Percentiles rank a stretch among this genome's conserved stretches.
Conservation (phyloP, 2,329 filamentous ascomycete genomes). For the Verticillium albo-atrum region DNA sequence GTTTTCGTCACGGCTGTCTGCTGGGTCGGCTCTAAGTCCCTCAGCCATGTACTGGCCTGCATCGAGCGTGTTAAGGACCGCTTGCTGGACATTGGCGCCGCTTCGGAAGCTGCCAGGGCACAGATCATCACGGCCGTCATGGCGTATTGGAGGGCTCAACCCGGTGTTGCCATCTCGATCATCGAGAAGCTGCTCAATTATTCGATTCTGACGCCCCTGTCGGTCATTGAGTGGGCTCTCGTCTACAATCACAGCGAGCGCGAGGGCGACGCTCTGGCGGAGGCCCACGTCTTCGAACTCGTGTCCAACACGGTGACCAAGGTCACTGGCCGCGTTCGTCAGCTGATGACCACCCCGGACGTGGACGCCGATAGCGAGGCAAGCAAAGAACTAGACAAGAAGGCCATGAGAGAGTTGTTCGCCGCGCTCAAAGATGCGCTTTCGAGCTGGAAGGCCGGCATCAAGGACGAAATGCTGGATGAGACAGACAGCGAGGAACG, state of each 20-base stretch:
- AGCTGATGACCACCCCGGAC: slow-evolving; percentile 63
- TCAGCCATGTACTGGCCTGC: slow-evolving; percentile 91
- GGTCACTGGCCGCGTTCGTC: slow-evolving; percentile 79
- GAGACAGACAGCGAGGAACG: slow-evolving; percentile 53
- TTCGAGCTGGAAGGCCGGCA: slow-evolving; percentile 65
- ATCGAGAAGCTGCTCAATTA: slow-evolving; percentile 97
- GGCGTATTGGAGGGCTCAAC: slow-evolving; percentile 89
- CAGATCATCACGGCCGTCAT: slow-evolving; percentile 92
- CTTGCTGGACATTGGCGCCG: slow-evolving; percentile 71
- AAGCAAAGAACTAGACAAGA: slow-evolving; percentile 63
- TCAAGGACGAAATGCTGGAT: slow-evolving; percentile 73
- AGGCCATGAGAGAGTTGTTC: slow-evolving; percentile 76
- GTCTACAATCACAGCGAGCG: slow-evolving; percentile 44
- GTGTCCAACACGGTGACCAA: slow-evolving; percentile 85
- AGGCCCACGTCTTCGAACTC: slow-evolving; percentile 82
- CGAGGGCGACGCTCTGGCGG: slow-evolving; percentile 64
- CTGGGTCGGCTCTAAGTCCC: slow-evolving; percentile 88
- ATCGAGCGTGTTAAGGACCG: slow-evolving; percentile 93
- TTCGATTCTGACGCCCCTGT: slow-evolving; percentile 80
- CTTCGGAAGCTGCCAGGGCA: slow-evolving; percentile 69
- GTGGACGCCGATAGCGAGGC: slow-evolving; percentile 53
- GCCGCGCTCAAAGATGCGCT: slow-evolving; percentile 74
- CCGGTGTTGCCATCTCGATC: slow-evolving; percentile 86
- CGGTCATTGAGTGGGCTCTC: slow-evolving; percentile 88
- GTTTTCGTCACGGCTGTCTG: slow-evolving; percentile 92